These are phyloP conservation scores for Colletotrichum sp. DNA, from an alignment of 2,329 filamentous ascomycete genomes.

Conservation along the genomic window DNA sequence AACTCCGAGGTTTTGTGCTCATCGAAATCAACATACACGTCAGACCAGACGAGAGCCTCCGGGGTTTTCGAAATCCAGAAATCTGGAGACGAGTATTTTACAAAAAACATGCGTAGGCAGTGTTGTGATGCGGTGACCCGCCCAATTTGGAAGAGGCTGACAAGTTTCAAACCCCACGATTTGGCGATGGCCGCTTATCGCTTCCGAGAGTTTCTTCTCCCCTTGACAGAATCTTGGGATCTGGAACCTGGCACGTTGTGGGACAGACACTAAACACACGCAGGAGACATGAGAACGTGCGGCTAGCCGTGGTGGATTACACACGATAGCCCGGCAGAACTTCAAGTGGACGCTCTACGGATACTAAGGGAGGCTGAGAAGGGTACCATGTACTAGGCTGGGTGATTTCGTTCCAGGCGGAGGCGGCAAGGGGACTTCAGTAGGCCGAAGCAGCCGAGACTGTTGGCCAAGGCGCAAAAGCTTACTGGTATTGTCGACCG, in stretches of 20 bases:
- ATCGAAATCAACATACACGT: background rate
- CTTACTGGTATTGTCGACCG: background rate
- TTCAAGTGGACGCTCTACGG: background rate
- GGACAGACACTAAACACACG: background rate
- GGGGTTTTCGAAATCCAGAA: accelerated
- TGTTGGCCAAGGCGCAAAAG: background rate
- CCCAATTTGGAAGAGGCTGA: background rate
- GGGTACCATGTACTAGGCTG: background rate
- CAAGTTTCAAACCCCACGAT: background rate
- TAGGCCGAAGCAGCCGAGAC: background rate
- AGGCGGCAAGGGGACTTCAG: background rate
- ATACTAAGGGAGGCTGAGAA: background rate
- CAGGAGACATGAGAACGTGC: background rate
- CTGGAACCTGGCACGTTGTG: background rate
- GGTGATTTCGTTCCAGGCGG: background rate
- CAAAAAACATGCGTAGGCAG: background rate
- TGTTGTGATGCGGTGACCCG: background rate
- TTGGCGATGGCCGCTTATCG: background rate
- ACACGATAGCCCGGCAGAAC: background rate
- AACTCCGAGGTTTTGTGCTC: background rate
- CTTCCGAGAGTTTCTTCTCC: background rate
- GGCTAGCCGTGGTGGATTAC: background rate
- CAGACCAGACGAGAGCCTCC: background rate
- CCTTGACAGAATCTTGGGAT: background rate
- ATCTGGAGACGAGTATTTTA: background rate